Evolutionary conservation across 75 land plant species (phyloP).

Genomic region (Pinus tabuliformis): DNA sequence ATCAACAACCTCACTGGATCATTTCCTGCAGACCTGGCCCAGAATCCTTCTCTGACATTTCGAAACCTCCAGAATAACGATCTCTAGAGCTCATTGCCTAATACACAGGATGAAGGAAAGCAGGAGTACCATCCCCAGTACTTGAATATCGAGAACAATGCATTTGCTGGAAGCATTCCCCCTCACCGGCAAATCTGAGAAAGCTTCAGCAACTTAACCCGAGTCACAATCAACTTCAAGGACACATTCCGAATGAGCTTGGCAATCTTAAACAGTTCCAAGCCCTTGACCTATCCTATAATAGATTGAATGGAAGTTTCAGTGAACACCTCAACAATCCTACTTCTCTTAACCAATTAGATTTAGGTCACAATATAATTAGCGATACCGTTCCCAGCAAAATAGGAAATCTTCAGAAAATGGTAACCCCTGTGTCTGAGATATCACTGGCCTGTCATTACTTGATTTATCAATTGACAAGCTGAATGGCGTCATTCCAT

Average conservation of each 20-base stretch:
- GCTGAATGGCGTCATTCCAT: slow-evolving; percentile 56
- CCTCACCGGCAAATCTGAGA: slow-evolving; percentile 18
- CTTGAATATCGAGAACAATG: slow-evolving; percentile 39
- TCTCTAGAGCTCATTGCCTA: slow-evolving; percentile 51
- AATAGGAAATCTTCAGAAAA: slow-evolving; percentile 30
- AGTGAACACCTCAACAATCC: slow-evolving; percentile 41
- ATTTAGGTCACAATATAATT: slow-evolving; percentile 50
- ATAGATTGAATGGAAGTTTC: slow-evolving; percentile 45
- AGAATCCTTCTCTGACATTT: slow-evolving; percentile 35
- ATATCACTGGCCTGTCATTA: slow-evolving; percentile 24
- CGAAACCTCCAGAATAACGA: slow-evolving; percentile 48
- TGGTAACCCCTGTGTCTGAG: slow-evolving; percentile 36
- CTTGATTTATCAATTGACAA: slow-evolving; percentile 61
- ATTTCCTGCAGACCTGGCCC: slow-evolving; percentile 15
- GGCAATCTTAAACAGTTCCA: slow-evolving; percentile 34
- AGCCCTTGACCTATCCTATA: slow-evolving; percentile 55
- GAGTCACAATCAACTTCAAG: slow-evolving; percentile 42
- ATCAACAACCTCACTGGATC: slow-evolving; percentile 47
- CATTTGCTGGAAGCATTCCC: slow-evolving; percentile 37
- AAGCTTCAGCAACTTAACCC: slow-evolving; percentile 32
- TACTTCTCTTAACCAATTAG: slow-evolving; percentile 24
- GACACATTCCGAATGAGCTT: slow-evolving; percentile 52
- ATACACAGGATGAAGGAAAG: slow-evolving; percentile 28
- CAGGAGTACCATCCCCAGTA: slow-evolving; percentile 21
- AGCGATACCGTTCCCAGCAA: slow-evolving; percentile 27